Percentiles rank a stretch among this genome's conserved stretches.
Evolutionary conservation across 306 rosid genomes (phyloP).

Genomic region (Trifolium pratense): DNA sequence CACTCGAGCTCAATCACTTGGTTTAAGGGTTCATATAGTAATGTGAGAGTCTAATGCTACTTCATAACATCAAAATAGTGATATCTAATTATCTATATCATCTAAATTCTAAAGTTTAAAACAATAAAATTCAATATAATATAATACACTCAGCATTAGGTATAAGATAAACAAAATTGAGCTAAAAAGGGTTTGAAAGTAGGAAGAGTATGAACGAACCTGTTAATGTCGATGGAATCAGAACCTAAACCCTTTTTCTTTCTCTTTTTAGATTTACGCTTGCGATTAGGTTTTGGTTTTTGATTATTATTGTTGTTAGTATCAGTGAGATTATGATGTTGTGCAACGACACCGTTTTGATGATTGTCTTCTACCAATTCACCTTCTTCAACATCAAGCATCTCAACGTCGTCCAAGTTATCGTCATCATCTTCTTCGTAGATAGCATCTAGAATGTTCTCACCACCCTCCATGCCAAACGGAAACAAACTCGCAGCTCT

Average conservation of each 20-base stretch:
- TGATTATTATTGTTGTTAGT: not conserved
- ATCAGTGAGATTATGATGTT: slow-evolving; percentile 28
- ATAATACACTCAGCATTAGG: not conserved
- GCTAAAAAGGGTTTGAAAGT: not conserved
- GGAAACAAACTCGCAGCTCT: not conserved
- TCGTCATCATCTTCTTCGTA: slow-evolving; percentile 58
- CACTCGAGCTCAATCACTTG: too few species aligned
- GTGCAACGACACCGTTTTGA: slow-evolving; percentile 31
- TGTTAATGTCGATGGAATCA: slow-evolving; percentile 56
- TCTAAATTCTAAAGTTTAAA: not conserved
- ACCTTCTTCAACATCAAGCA: slow-evolving; percentile 89
- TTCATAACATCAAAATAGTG: not conserved
- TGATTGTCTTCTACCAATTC: slow-evolving; percentile 59
- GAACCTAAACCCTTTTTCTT: slow-evolving; percentile 50
- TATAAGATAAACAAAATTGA: not conserved
- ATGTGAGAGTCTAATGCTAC: not conserved
- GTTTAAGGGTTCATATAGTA: not conserved
- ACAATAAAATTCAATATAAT: not conserved
- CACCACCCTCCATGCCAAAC: slow-evolving; percentile 38
- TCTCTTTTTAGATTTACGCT: slow-evolving; percentile 57
- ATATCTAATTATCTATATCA: not conserved
- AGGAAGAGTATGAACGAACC: slow-evolving; percentile 53
- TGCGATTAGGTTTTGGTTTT: slow-evolving; percentile 47
- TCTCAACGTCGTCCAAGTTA: slow-evolving; percentile 68
- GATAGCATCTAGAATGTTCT: slow-evolving; percentile 68